Evolutionary conservation across 345 rosid species (phyloP).

Genomic region (Lepidium didymum): DNA sequence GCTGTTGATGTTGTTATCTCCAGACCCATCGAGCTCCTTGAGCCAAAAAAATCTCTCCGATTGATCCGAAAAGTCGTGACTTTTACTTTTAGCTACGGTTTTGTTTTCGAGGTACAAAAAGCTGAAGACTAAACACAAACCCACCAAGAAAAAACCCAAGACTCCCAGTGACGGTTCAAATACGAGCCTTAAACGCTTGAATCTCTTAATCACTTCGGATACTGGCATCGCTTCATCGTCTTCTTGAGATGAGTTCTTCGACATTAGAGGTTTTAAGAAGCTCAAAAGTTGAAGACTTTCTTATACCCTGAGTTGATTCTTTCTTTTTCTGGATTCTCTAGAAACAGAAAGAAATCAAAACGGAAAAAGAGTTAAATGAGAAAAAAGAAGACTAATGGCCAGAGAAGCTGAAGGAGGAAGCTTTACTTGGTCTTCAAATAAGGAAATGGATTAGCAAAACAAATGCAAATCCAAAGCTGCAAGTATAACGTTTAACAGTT

Average conservation of each 20-base stretch:
- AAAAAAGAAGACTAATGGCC: not conserved
- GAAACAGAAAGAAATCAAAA: not conserved
- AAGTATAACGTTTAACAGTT: not conserved
- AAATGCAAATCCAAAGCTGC: not conserved
- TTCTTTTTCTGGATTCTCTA: not conserved
- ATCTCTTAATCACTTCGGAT: conserved; percentile 40
- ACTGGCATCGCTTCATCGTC: conserved; percentile 37
- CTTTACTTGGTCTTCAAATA: not conserved
- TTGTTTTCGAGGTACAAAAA: conserved; percentile 69
- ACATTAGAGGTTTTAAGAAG: conserved; percentile 28
- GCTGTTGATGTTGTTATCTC: conserved; percentile 4
- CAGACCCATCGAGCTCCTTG: conserved; percentile 35
- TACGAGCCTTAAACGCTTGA: conserved; percentile 51
- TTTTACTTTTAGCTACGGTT: conserved; percentile 35
- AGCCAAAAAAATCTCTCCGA: conserved; percentile 60
- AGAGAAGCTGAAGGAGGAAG: conserved; percentile 14
- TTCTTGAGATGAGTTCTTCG: conserved; percentile 36
- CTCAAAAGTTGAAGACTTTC: conserved; percentile 21
- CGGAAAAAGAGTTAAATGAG: not conserved
- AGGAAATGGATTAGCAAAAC: not conserved
- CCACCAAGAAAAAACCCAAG: conserved; percentile 58
- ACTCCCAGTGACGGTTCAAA: conserved; percentile 64
- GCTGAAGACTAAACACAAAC: conserved; percentile 49
- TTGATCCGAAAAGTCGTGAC: conserved; percentile 40
- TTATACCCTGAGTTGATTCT: conserved; percentile 14